Conservation (phyloP, 345 rosid genomes). For the Ceriops zippeliana region DNA sequence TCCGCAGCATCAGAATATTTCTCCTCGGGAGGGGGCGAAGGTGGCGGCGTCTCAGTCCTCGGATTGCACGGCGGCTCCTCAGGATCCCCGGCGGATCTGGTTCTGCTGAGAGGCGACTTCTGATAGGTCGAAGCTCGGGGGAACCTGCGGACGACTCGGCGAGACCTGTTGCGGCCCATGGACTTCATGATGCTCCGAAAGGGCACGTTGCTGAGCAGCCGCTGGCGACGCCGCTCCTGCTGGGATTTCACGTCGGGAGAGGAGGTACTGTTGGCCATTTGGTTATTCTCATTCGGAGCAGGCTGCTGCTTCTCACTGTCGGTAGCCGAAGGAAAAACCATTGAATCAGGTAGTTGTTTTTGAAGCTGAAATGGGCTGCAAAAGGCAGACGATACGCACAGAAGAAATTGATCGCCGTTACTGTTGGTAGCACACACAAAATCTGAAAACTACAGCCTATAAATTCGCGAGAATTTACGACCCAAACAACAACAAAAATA, state of each 20-base stretch:
- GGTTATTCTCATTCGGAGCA: neutral
- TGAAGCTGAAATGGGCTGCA: no score
- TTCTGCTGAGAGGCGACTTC: conserved; percentile 6
- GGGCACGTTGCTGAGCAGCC: conserved; percentile 37
- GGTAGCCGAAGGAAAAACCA: neutral
- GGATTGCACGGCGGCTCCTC: no score
- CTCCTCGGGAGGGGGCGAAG: no score
- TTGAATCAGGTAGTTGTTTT: neutral
- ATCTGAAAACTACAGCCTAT: neutral
- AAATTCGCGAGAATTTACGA: neutral
- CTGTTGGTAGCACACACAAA: neutral
- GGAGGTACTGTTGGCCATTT: conserved; percentile 24
- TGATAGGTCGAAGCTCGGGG: conserved; percentile 13
- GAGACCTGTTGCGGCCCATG: conserved; percentile 25
- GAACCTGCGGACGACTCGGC: conserved; percentile 41
- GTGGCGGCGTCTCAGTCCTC: no score
- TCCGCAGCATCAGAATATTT: no score
- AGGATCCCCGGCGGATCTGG: neutral
- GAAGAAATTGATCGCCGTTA: no score
- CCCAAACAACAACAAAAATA: no score
- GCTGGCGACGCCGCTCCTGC: conserved; percentile 42
- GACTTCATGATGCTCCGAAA: conserved; percentile 56
- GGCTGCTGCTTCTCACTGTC: neutral
- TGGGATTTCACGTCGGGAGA: conserved; percentile 38
- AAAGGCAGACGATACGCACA: no score